Evolutionary conservation across 2,329 filamentous ascomycete genomes (phyloP).

Genomic region (Zymoseptoria crescenta): DNA sequence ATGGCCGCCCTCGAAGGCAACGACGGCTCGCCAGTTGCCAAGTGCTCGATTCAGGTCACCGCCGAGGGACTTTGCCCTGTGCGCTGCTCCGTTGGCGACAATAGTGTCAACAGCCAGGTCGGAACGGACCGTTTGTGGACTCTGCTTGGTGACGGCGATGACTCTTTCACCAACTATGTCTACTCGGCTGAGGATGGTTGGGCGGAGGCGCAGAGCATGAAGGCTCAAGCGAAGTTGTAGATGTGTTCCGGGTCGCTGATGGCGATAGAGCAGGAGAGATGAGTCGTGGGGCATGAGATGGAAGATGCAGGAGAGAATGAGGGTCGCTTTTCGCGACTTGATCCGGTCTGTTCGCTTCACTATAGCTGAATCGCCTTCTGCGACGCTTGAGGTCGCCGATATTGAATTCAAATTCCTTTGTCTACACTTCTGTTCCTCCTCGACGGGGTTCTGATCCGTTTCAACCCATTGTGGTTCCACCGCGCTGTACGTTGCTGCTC

Average conservation of each 20-base stretch:
- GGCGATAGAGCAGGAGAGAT: too few relatives aligned
- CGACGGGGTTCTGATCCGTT: background rate
- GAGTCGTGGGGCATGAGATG: background rate
- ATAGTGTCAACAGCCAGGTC: background rate
- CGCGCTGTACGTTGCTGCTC: too few relatives aligned
- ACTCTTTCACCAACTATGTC: background rate
- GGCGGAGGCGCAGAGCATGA: background rate
- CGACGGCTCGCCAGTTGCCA: background rate
- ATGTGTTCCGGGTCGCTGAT: too few relatives aligned
- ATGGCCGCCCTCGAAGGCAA: background rate
- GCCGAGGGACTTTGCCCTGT: background rate
- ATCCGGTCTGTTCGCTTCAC: background rate
- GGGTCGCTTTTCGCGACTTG: background rate
- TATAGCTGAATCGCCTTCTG: background rate
- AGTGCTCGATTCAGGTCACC: background rate
- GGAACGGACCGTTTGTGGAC: background rate
- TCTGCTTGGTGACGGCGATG: background rate
- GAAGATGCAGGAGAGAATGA: background rate
- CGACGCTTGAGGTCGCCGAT: background rate
- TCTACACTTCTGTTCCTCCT: background rate
- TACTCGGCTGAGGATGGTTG: background rate
- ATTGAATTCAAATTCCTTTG: background rate
- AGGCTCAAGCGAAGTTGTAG: background rate
- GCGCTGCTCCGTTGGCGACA: background rate
- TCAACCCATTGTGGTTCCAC: background rate